Conservation (phyloP, 2,329 filamentous ascomycete genomes). For the Alternaria atra region DNA sequence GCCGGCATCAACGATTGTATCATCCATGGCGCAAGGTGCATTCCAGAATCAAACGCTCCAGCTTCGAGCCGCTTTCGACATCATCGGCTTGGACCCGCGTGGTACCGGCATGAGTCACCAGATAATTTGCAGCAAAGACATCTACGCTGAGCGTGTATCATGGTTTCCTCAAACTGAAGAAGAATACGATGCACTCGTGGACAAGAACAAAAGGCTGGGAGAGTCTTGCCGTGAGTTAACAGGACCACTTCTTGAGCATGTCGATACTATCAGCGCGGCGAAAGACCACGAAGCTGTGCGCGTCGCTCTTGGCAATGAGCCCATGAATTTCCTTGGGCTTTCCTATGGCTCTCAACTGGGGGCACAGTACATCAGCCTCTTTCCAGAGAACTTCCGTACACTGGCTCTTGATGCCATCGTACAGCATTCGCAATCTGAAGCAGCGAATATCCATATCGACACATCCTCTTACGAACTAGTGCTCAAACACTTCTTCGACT, state of each 20-base stretch:
- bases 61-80: constrained; percentile 49
- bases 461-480: constrained; percentile 49
- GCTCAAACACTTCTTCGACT: constrained; percentile 51
- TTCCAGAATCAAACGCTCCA: constrained; percentile 6
- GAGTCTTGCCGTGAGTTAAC: constrained; percentile 53
- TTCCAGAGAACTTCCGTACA: constrained; percentile 54
- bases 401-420: constrained; percentile 58
- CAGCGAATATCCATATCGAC: constrained; percentile 50
- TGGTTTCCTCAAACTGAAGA: constrained; percentile 51
- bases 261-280: constrained; percentile 52
- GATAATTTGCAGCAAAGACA: constrained; percentile 50
- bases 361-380: constrained; percentile 56
- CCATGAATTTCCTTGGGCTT: constrained; percentile 54
- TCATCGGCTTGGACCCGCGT: constrained; percentile 57
- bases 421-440: constrained; percentile 53
- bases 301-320: constrained; percentile 45
- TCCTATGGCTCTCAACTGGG: constrained; percentile 60
- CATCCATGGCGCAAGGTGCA: constrained; percentile 11
- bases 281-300: constrained; percentile 51
- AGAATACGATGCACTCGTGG: constrained; percentile 50
- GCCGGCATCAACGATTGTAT: constrained; percentile 37
- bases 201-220: constrained; percentile 53
- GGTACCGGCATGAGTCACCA: constrained; percentile 55
- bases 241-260: constrained; percentile 52
- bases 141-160: constrained; percentile 51